Percentiles rank a stretch among this genome's conserved stretches.
Conservation (phyloP, 306 rosid genomes). For the Ormosia semicastrata region DNA sequence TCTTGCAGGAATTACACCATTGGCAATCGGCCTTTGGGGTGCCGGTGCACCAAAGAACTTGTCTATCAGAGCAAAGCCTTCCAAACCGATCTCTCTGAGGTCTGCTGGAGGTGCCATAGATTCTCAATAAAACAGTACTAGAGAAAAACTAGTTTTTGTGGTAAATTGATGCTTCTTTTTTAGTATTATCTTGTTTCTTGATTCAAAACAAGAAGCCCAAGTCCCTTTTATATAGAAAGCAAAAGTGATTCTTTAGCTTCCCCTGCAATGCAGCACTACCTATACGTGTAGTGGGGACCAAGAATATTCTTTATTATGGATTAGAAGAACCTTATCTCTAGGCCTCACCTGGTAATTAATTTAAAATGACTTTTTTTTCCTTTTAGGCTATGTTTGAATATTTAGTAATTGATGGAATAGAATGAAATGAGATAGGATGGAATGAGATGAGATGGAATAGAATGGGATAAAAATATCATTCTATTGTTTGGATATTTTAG, state of each 20-base stretch:
- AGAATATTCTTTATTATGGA: background rate
- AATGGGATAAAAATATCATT: no score
- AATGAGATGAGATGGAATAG: no score
- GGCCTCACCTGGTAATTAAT: no score
- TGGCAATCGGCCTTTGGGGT: background rate
- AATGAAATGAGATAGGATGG: no score
- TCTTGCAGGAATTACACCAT: background rate
- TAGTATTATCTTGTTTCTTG: background rate
- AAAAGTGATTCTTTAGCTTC: background rate
- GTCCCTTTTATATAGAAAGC: background rate
- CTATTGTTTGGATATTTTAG: no score
- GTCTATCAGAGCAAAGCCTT: conserved; percentile 22
- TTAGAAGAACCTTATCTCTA: background rate
- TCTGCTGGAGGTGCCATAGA: background rate
- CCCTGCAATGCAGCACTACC: background rate
- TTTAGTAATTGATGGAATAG: no score
- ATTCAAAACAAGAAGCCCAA: background rate
- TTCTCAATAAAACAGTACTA: background rate
- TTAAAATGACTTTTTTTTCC: no score
- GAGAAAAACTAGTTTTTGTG: no score
- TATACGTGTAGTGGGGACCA: background rate
- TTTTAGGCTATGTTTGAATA: no score
- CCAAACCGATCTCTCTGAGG: background rate
- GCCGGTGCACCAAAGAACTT: background rate
- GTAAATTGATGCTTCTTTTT: background rate